Conservation (phyloP, 2,329 filamentous ascomycete species). For the Pestalotiopsis sp. region DNA sequence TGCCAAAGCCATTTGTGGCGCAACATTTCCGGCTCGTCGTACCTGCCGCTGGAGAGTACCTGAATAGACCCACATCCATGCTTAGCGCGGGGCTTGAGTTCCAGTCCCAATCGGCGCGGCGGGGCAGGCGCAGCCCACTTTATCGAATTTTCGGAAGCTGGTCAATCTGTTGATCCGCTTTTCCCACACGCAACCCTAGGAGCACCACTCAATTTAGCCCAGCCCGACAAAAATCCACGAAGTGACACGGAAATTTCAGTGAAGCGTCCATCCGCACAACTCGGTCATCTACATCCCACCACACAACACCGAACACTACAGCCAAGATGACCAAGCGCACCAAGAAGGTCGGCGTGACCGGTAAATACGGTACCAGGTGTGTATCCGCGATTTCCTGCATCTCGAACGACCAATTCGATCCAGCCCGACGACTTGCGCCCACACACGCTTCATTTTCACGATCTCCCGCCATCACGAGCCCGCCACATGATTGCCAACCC, state of each 20-base stretch:
- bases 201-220: background rate
- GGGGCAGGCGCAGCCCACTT: background rate
- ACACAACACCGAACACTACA: conserved; percentile 34
- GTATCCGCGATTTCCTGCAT: conserved; percentile 34
- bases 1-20: background rate
- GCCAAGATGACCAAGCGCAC: conserved; percentile 93
- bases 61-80: background rate
- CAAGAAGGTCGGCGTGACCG: conserved; percentile 98
- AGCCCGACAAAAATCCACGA: conserved; percentile 5
- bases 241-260: background rate
- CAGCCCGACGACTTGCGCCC: conserved; percentile 1
- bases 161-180: conserved; percentile 2
- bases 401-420: conserved; percentile 16
- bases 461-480: background rate
- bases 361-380: conserved; percentile 97
- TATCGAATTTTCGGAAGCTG: background rate
- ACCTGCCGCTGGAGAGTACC: too few species aligned
- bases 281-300: conserved; percentile 24
- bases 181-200: conserved; percentile 6
- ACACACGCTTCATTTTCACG: background rate
- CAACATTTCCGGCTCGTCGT: background rate
- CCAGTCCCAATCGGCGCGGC: background rate
- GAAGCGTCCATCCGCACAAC: conserved; percentile 22
- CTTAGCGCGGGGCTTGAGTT: background rate
- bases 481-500: background rate